Evolutionary conservation across 1,284 basidiomycete genomes (phyloP).

Genomic region (Rhizopogon parksii): DNA sequence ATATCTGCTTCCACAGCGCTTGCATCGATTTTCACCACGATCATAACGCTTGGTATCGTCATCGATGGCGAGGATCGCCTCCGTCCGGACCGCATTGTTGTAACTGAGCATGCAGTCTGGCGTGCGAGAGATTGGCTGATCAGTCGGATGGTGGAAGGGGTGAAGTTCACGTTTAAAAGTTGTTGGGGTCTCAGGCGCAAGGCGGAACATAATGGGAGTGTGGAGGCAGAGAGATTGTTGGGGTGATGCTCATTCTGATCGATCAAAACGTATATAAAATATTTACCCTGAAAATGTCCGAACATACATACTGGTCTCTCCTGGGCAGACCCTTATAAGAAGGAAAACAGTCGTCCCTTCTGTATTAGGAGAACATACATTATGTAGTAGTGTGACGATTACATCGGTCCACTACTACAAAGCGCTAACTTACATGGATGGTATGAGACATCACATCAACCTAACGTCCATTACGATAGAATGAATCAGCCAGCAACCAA

Average conservation of each 20-base stretch:
- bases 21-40: slow-evolving; percentile 56
- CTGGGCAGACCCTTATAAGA: too few species aligned
- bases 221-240: neutral
- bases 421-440: too few species aligned
- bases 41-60: slow-evolving; percentile 52
- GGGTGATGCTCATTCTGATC: neutral
- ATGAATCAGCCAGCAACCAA: too few species aligned
- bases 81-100: slow-evolving; percentile 60
- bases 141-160: slow-evolving; percentile 11
- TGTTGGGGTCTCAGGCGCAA: neutral
- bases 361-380: too few species aligned
- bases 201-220: neutral
- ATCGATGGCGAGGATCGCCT: slow-evolving; percentile 68
- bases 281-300: neutral
- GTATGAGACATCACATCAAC: too few species aligned
- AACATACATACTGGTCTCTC: too few species aligned
- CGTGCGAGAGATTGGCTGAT: slow-evolving; percentile 31
- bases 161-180: slow-evolving; percentile 2
- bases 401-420: too few species aligned
- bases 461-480: too few species aligned
- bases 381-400: too few species aligned
- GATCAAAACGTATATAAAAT: neutral
- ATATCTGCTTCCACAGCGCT: slow-evolving; percentile 72
- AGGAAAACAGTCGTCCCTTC: too few species aligned
- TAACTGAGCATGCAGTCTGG: slow-evolving; percentile 43